Conservation (phyloP, 1,139 yeast genomes). For the Magnusiomyces suaveolens region DNA sequence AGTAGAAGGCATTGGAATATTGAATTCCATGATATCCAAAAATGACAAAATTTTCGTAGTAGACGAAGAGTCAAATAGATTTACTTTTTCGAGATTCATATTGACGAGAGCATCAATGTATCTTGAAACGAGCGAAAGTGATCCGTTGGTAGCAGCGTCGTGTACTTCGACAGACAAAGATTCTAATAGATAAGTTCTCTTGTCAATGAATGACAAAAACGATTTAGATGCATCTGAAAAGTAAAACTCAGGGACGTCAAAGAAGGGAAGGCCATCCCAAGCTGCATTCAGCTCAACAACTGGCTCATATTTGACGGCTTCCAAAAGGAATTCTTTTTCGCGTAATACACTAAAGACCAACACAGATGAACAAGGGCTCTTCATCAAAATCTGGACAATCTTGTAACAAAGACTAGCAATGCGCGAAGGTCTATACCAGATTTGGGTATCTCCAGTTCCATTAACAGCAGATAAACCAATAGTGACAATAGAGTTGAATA, state of each 20-base stretch:
- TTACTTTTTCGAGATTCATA: constrained; percentile 17
- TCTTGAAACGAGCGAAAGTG: constrained; percentile 45
- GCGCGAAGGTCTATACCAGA: constrained; percentile 48
- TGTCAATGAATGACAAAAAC: constrained; percentile 51
- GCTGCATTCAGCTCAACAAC: constrained; percentile 38
- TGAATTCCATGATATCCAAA: constrained; percentile 58
- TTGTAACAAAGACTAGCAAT: constrained; percentile 51
- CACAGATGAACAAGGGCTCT: constrained; percentile 45
- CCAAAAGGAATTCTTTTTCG: constrained; percentile 42
- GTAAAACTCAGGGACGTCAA: constrained; percentile 29
- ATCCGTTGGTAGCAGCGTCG: constrained; percentile 42
- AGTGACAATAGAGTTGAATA: constrained; percentile 46
- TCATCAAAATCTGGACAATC: constrained; percentile 50
- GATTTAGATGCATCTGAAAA: constrained; percentile 38
- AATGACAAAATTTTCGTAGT: constrained; percentile 59
- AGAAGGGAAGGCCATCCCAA: constrained; percentile 48
- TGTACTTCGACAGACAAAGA: constrained; percentile 67
- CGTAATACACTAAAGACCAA: constrained; percentile 48
- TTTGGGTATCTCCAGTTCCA: constrained; percentile 34
- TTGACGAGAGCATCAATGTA: constrained; percentile 48
- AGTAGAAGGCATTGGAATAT: constrained; percentile 23
- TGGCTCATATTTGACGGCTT: constrained; percentile 46
- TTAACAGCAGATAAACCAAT: constrained; percentile 43
- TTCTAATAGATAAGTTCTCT: constrained; percentile 53
- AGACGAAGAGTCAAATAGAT: constrained; percentile 26